These are phyloP conservation scores for Leucocoprinus leucothites DNA, from an alignment of 768 basidiomycete species.

Conservation along the genomic window DNA sequence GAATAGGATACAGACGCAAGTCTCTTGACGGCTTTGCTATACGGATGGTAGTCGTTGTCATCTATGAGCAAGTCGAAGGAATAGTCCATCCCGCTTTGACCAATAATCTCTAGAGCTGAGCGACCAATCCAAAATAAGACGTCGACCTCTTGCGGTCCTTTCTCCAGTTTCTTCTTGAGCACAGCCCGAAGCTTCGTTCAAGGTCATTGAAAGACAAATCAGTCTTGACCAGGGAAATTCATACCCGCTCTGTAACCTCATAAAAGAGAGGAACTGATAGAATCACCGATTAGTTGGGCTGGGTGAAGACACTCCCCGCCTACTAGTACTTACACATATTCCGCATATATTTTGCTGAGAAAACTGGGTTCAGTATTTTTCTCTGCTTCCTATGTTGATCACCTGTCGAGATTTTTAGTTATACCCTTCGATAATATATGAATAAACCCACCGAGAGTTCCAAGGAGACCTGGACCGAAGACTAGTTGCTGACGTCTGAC, in stretches of 20 bases:
- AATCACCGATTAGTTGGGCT: neutral
- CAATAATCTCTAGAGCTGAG: slow-evolving; percentile 46
- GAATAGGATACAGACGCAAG: slow-evolving; percentile 24
- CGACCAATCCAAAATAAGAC: slow-evolving; percentile 34
- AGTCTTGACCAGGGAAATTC: no score
- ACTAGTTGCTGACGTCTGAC: neutral
- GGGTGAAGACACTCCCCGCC: no score
- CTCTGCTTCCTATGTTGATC: slow-evolving; percentile 34
- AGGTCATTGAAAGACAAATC: neutral
- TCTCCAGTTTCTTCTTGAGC: slow-evolving; percentile 18
- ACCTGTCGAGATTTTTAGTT: slow-evolving; percentile 17
- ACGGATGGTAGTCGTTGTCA: slow-evolving; percentile 27
- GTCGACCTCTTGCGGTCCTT: slow-evolving; percentile 31
- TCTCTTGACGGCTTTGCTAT: slow-evolving; percentile 26
- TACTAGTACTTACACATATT: slow-evolving; percentile 19
- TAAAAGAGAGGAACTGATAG: slow-evolving; percentile 26
- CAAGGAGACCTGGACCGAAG: slow-evolving; percentile 19
- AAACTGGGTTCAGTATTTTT: slow-evolving; percentile 36
- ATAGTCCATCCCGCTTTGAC: slow-evolving; percentile 43
- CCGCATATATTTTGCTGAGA: slow-evolving; percentile 33
- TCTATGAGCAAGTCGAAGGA: slow-evolving; percentile 39
- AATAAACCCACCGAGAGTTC: slow-evolving; percentile 15
- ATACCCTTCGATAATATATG: no score
- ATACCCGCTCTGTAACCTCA: slow-evolving; percentile 19
- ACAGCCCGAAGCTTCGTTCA: slow-evolving; percentile 22